Evolutionary conservation across 345 rosid species (phyloP).

Genomic region (Chamaenerion angustifolium): DNA sequence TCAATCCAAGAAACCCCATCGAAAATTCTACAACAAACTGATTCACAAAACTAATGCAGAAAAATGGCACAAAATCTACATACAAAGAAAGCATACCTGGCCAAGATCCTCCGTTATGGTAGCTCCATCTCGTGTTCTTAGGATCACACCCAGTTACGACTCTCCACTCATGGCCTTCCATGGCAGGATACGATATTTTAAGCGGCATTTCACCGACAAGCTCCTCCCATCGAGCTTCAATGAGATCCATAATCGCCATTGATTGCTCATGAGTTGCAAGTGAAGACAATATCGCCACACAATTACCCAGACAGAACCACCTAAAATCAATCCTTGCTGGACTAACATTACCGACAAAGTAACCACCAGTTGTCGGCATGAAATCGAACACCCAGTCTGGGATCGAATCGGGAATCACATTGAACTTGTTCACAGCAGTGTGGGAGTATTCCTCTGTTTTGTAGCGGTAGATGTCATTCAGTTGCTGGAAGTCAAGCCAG

Average conservation of each 20-base stretch:
- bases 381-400: conserved; percentile 57
- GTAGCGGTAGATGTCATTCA: conserved; percentile 50
- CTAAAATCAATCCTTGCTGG: conserved; percentile 61
- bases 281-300: conserved; percentile 37
- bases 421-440: conserved; percentile 52
- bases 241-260: conserved; percentile 38
- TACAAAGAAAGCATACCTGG: conserved; percentile 40
- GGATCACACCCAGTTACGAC: conserved; percentile 51
- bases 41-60: not conserved
- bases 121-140: conserved; percentile 53
- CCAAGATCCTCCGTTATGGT: conserved; percentile 65
- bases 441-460: conserved; percentile 62
- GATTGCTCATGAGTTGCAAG: conserved; percentile 50
- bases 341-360: conserved; percentile 51
- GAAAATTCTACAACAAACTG: too few species aligned
- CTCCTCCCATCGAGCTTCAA: conserved; percentile 65
- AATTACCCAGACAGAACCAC: conserved; percentile 49
- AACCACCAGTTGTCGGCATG: conserved; percentile 46
- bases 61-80: not conserved
- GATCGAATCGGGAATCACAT: conserved; percentile 51
- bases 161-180: conserved; percentile 48
- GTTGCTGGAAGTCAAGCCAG: conserved; percentile 52
- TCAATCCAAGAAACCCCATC: too few species aligned
- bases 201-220: conserved; percentile 60
- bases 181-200: conserved; percentile 41